These are phyloP conservation scores for Camellia japonica DNA, from an alignment of 148 eudicot species.

Conservation along the genomic window DNA sequence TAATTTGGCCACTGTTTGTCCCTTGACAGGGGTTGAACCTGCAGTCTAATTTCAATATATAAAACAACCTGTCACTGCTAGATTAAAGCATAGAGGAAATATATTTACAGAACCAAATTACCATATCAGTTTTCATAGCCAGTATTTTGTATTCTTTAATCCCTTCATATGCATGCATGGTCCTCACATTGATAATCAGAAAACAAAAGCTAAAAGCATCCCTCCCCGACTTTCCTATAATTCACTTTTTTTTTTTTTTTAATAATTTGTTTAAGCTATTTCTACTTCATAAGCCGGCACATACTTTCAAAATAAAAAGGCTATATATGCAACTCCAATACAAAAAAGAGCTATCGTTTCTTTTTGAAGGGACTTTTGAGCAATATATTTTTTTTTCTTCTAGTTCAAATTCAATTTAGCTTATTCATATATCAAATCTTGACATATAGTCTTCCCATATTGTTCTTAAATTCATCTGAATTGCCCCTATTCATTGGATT, in stretches of 20 bases:
- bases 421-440: not conserved
- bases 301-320: no score
- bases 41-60: slow-evolving; percentile 35
- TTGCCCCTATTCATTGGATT: not conserved
- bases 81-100: not conserved
- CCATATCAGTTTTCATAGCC: not conserved
- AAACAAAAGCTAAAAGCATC: no score
- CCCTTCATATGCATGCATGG: not conserved
- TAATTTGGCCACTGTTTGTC: slow-evolving; percentile 71
- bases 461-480: not conserved
- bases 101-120: not conserved
- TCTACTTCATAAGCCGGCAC: no score
- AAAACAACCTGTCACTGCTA: not conserved
- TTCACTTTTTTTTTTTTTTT: no score
- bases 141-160: not conserved
- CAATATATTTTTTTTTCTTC: not conserved
- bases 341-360: not conserved
- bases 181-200: no score
- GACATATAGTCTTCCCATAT: not conserved
- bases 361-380: not conserved
- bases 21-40: slow-evolving; percentile 63
- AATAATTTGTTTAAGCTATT: no score
- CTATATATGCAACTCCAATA: no score
- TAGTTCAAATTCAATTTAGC: not conserved
- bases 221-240: no score